phyloP scores from a whole-genome alignment of 371 early-diverging fungal genomes.

The Phascolomyces articulosus region DNA sequence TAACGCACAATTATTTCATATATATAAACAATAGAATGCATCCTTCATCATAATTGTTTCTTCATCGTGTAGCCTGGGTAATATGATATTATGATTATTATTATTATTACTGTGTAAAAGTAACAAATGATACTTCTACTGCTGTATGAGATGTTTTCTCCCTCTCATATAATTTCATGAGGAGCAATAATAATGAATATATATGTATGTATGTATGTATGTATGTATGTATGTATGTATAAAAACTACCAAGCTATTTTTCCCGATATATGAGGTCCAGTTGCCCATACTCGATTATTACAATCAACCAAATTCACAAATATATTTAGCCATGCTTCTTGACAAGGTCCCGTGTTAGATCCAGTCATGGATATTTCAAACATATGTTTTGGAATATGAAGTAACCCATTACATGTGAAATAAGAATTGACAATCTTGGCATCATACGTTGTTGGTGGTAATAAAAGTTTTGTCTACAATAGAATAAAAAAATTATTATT shows the following conservation, averaged over 20 bases:
- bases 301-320: slow-evolving; percentile 8
- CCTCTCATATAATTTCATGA: no score
- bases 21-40: no score
- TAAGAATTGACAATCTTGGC: slow-evolving; percentile 35
- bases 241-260: slow-evolving; percentile 2
- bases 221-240: no score
- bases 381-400: slow-evolving; percentile 28
- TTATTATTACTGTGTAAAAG: no score
- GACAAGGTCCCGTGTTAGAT: neutral
- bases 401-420: slow-evolving; percentile 34
- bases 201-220: no score
- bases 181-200: no score
- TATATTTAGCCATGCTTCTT: slow-evolving; percentile 39
- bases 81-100: no score
- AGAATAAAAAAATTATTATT: neutral
- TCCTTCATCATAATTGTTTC: no score
- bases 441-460: slow-evolving; percentile 32
- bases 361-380: slow-evolving; percentile 9
- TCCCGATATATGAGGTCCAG: slow-evolving; percentile 3
- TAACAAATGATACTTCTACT: no score
- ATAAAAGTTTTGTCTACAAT: slow-evolving; percentile 23
- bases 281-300: slow-evolving; percentile 4
- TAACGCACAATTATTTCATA: no score
- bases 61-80: no score
- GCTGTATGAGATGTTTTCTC: no score